A percentile compares a stretch with the other conserved stretches of the same genome.
Conservation (phyloP, 2,329 filamentous ascomycete genomes). For the Colletotrichum neosansevieriae region DNA sequence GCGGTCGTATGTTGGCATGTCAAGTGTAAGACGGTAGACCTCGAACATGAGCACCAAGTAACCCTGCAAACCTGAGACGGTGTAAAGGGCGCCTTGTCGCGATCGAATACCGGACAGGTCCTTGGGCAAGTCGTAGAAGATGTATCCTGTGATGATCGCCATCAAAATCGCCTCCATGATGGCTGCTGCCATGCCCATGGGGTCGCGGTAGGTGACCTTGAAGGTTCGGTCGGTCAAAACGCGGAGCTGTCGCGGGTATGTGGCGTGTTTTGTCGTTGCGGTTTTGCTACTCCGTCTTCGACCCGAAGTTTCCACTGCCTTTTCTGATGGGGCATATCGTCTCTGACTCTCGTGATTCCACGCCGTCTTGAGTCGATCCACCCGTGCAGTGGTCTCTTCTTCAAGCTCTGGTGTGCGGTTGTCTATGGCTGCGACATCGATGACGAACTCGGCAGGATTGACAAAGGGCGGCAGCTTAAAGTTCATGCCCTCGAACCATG, state of each 20-base stretch:
- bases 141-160: slow-evolving; percentile 78
- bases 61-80: slow-evolving; percentile 77
- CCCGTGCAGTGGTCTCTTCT: slow-evolving; percentile 66
- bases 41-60: slow-evolving; percentile 84
- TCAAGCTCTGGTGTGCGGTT: slow-evolving; percentile 77
- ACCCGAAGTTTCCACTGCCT: slow-evolving; percentile 34
- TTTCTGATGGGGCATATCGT: slow-evolving; percentile 43
- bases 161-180: slow-evolving; percentile 78
- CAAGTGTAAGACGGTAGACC: slow-evolving; percentile 78
- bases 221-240: slow-evolving; percentile 78
- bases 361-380: slow-evolving; percentile 69
- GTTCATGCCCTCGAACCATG: slow-evolving; percentile 73
- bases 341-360: slow-evolving; percentile 59
- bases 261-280: slow-evolving; percentile 58
- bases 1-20: slow-evolving; percentile 81
- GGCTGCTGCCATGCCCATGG: slow-evolving; percentile 79
- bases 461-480: slow-evolving; percentile 76
- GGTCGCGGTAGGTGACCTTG: slow-evolving; percentile 80
- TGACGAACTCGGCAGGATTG: slow-evolving; percentile 82
- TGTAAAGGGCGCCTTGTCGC: slow-evolving; percentile 79
- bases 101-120: slow-evolving; percentile 80
- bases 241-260: slow-evolving; percentile 70
- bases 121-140: slow-evolving; percentile 74
- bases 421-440: slow-evolving; percentile 81
- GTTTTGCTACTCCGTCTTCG: slow-evolving; percentile 17